Evolutionary conservation across 371 early-diverging fungal genomes (phyloP).

Genomic region (Nematocida parisii): DNA sequence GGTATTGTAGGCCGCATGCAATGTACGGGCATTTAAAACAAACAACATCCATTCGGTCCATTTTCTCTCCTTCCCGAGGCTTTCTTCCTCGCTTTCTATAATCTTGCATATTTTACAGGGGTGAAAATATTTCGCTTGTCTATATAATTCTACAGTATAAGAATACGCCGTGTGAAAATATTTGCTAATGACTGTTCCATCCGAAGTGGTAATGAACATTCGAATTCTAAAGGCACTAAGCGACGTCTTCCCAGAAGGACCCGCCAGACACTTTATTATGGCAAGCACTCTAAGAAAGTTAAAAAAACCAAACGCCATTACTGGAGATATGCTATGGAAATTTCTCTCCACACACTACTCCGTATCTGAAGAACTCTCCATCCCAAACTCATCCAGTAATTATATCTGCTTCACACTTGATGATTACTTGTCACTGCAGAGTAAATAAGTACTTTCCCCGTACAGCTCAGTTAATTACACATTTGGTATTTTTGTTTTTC

Average conservation of each 20-base stretch:
- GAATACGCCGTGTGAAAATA: conserved; percentile 13
- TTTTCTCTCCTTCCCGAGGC: conserved; percentile 49
- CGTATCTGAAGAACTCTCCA: conserved; percentile 15
- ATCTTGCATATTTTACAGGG: conserved; percentile 51
- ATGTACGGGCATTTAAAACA: conserved; percentile 57
- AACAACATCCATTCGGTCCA: conserved; percentile 26
- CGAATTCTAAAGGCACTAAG: conserved; percentile 68
- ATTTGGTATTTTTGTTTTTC: conserved; percentile 1
- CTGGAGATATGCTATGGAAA: conserved; percentile 65
- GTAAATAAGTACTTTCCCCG: background rate
- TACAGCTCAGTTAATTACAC: background rate
- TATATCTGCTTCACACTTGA: conserved; percentile 17
- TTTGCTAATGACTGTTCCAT: conserved; percentile 60
- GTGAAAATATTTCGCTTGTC: conserved; percentile 12
- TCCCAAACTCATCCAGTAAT: conserved; percentile 27
- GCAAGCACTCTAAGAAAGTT: conserved; percentile 61
- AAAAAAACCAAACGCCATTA: conserved; percentile 69
- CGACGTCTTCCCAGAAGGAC: conserved; percentile 60
- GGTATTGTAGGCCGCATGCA: conserved; percentile 50
- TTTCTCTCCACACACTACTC: conserved; percentile 60
- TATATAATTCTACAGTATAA: background rate
- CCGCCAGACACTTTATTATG: conserved; percentile 65
- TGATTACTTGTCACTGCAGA: background rate
- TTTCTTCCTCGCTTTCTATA: conserved; percentile 48
- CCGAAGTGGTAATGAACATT: conserved; percentile 67